These are phyloP conservation scores for Acer yangbiense DNA, from an alignment of 345 rosid species.

Conservation along the genomic window DNA sequence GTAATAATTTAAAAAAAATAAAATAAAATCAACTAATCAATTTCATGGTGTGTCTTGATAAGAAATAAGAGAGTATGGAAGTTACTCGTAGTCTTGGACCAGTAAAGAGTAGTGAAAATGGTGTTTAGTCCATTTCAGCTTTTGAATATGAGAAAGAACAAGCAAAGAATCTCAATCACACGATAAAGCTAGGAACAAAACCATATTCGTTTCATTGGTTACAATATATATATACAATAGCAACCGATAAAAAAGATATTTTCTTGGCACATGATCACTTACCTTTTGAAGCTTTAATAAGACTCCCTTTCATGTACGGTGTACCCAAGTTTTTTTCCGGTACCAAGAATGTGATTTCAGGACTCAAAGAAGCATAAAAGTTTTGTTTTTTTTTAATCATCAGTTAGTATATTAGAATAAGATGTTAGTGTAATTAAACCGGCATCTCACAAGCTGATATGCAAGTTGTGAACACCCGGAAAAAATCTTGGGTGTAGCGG, in stretches of 20 bases:
- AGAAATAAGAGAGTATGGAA: neutral
- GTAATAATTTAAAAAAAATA: too few species aligned
- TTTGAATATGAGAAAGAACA: neutral
- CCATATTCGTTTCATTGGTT: neutral
- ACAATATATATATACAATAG: neutral
- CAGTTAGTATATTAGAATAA: neutral
- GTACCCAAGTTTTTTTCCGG: too few species aligned
- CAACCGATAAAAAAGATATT: neutral
- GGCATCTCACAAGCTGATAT: too few species aligned
- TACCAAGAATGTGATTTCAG: neutral
- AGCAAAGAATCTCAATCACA: neutral
- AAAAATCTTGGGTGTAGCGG: too few species aligned
- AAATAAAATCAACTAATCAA: too few species aligned
- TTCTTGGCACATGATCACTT: neutral
- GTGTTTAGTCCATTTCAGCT: slow-evolving; percentile 4
- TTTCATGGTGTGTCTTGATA: neutral
- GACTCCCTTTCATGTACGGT: too few species aligned
- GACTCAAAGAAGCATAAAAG: neutral
- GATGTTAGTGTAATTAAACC: too few species aligned
- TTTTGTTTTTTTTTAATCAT: too few species aligned
- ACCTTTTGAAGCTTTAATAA: neutral
- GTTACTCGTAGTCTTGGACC: neutral
- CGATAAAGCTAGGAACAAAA: neutral
- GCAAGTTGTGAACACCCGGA: too few species aligned
- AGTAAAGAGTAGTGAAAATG: neutral